Conservation (phyloP, 176 grass and related monocot species). For the Aegilops tauschii region DNA sequence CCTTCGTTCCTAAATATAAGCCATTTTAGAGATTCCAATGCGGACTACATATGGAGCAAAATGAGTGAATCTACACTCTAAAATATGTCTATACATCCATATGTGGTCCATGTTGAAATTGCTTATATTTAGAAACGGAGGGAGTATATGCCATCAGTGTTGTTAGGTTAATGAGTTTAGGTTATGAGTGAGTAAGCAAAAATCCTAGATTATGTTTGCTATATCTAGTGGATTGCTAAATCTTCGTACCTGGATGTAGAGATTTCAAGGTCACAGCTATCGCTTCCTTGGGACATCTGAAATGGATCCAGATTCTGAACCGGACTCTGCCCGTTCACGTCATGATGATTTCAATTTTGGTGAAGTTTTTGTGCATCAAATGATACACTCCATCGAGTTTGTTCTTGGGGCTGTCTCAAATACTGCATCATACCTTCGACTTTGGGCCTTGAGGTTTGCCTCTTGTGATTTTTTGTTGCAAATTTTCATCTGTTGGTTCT, state of each 20-base stretch:
- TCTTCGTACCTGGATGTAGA: slow-evolving; percentile 45
- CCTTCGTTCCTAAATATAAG: too few species aligned
- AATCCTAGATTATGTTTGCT: not conserved
- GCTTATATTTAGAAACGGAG: too few species aligned
- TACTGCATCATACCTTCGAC: slow-evolving; percentile 98
- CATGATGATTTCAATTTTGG: slow-evolving; percentile 98
- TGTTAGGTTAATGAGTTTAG: not conserved
- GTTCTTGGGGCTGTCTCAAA: slow-evolving; percentile 98
- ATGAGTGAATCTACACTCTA: too few species aligned
- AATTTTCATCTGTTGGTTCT: slow-evolving; percentile 10
- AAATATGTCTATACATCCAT: too few species aligned
- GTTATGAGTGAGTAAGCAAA: slow-evolving; percentile 2
- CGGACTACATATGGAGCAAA: too few species aligned
- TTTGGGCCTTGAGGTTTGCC: slow-evolving; percentile 94
- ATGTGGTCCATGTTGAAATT: too few species aligned
- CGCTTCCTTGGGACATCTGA: slow-evolving; percentile 84
- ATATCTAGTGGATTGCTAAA: not conserved
- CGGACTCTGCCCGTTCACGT: slow-evolving; percentile 78
- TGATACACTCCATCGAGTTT: slow-evolving; percentile 99
- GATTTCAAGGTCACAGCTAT: slow-evolving; percentile 98
- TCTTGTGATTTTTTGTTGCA: slow-evolving; percentile 3
- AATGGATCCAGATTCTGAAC: slow-evolving; percentile 93
- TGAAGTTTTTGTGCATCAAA: slow-evolving; percentile 99
- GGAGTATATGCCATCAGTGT: not conserved
- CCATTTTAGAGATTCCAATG: too few species aligned